A percentile compares a stretch with the other conserved stretches of the same genome.
These are phyloP conservation scores for Apophysomyces variabilis DNA, from an alignment of 371 early-diverging fungal species.

Conservation along the genomic window DNA sequence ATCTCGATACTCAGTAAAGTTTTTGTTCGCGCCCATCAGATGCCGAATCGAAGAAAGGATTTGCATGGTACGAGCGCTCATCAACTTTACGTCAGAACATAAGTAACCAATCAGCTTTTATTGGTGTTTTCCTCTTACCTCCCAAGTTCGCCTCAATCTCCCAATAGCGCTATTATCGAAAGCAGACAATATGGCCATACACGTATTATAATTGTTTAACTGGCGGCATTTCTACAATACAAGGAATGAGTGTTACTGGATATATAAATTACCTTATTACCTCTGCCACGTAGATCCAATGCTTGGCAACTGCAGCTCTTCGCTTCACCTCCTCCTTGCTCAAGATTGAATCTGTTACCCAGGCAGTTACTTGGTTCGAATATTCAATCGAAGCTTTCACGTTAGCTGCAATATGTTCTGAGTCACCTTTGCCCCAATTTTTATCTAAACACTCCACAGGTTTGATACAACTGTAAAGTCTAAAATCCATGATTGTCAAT, in stretches of 20 bases:
- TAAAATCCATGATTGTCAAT: constrained; percentile 79
- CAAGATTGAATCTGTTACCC: constrained; percentile 87
- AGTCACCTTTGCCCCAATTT: constrained; percentile 74
- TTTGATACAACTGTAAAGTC: constrained; percentile 69
- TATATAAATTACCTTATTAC: constrained; percentile 28
- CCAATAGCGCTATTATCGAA: constrained; percentile 88
- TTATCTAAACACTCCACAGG: constrained; percentile 80
- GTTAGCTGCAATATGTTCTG: constrained; percentile 61
- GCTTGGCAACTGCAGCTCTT: constrained; percentile 74
- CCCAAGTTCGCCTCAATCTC: constrained; percentile 89
- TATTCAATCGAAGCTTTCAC: constrained; percentile 70
- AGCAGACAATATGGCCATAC: constrained; percentile 90
- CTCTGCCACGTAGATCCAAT: constrained; percentile 87
- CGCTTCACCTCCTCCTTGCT: constrained; percentile 80
- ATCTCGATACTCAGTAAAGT: constrained; percentile 87
- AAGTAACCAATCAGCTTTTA: neutral
- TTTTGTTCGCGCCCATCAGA: constrained; percentile 81
- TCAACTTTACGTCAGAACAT: constrained; percentile 20
- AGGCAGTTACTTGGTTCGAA: constrained; percentile 80
- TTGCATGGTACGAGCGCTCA: constrained; percentile 40
- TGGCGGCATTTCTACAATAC: constrained; percentile 57
- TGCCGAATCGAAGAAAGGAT: constrained; percentile 52
- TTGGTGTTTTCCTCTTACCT: constrained; percentile 21
- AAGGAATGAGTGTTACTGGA: neutral
- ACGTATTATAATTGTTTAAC: constrained; percentile 92